These are phyloP conservation scores for Mangifera indica DNA, from an alignment of 345 rosid species.

Conservation along the genomic window DNA sequence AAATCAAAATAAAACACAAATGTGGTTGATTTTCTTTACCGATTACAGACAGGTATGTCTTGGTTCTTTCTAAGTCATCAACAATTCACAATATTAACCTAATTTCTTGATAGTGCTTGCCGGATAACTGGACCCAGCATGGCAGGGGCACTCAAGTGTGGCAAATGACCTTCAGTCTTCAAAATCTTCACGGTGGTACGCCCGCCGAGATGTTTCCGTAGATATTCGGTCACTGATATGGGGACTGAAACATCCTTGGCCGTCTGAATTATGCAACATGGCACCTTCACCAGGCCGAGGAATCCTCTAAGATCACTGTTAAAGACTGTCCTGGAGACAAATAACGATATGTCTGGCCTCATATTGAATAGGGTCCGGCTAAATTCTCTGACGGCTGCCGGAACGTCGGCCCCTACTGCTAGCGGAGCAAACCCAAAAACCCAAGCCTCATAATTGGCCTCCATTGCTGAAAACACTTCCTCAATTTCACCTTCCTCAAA, in stretches of 20 bases:
- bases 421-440: slow-evolving; percentile 70
- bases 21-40: neutral
- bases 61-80: neutral
- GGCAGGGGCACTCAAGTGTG: slow-evolving; percentile 76
- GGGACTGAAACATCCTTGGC: slow-evolving; percentile 65
- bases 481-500: slow-evolving; percentile 62
- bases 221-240: slow-evolving; percentile 60
- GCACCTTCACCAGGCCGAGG: slow-evolving; percentile 59
- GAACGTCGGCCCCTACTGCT: slow-evolving; percentile 80
- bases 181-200: slow-evolving; percentile 57
- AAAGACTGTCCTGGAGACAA: slow-evolving; percentile 59
- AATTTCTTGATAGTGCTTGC: slow-evolving; percentile 51
- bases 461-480: slow-evolving; percentile 70
- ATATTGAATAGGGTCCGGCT: slow-evolving; percentile 87
- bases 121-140: slow-evolving; percentile 56
- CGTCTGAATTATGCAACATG: slow-evolving; percentile 71
- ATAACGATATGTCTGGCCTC: slow-evolving; percentile 81
- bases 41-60: neutral
- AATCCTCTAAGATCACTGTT: slow-evolving; percentile 64
- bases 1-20: neutral
- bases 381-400: slow-evolving; percentile 72
- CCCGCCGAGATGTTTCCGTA: slow-evolving; percentile 64
- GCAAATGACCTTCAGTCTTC: slow-evolving; percentile 77
- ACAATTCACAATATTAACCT: too few relatives aligned
- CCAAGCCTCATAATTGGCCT: slow-evolving; percentile 81